Conservation (phyloP, 2,329 filamentous ascomycete species). For the Diaporthe vexans region DNA sequence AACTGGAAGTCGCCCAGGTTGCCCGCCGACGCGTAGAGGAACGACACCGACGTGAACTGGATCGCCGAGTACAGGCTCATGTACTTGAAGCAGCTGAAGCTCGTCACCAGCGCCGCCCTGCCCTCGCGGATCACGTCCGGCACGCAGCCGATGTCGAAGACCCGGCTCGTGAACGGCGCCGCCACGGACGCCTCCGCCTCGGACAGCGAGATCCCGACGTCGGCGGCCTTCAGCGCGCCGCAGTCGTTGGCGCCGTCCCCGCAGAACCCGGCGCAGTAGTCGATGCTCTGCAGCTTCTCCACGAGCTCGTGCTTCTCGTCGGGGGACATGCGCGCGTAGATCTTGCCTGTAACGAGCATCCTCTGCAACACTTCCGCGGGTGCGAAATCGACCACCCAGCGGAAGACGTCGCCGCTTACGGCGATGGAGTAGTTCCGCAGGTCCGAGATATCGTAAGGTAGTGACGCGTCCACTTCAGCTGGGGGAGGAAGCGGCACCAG, state of each 20-base stretch:
- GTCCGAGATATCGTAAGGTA: slow-evolving; percentile 87
- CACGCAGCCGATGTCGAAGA: slow-evolving; percentile 97
- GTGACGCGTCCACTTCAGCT: slow-evolving; percentile 80
- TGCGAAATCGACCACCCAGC: slow-evolving; percentile 95
- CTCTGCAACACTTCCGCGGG: slow-evolving; percentile 82
- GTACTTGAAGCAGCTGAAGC: slow-evolving; percentile 99
- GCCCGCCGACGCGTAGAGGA: slow-evolving; percentile 92
- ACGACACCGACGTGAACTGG: slow-evolving; percentile 97
- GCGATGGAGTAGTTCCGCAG: slow-evolving; percentile 89
- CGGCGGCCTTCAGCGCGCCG: slow-evolving; percentile 94
- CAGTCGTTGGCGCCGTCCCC: slow-evolving; percentile 98
- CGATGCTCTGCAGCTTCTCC: slow-evolving; percentile 95
- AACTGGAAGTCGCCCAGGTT: slow-evolving; percentile 99
- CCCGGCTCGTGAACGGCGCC: slow-evolving; percentile 94
- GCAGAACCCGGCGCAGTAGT: slow-evolving; percentile 96
- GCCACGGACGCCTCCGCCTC: slow-evolving; percentile 98
- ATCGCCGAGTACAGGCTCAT: slow-evolving; percentile 99
- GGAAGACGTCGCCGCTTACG: slow-evolving; percentile 92
- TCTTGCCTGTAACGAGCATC: slow-evolving; percentile 92
- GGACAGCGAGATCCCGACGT: slow-evolving; percentile 96
- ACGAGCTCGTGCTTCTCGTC: slow-evolving; percentile 99
- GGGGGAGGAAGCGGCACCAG: slow-evolving; percentile 81
- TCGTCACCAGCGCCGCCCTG: slow-evolving; percentile 94
- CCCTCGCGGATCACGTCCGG: slow-evolving; percentile 95
- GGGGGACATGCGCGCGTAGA: slow-evolving; percentile 98